Evolutionary conservation across 306 rosid genomes (phyloP).

Genomic region (Lathyrus sativus): DNA sequence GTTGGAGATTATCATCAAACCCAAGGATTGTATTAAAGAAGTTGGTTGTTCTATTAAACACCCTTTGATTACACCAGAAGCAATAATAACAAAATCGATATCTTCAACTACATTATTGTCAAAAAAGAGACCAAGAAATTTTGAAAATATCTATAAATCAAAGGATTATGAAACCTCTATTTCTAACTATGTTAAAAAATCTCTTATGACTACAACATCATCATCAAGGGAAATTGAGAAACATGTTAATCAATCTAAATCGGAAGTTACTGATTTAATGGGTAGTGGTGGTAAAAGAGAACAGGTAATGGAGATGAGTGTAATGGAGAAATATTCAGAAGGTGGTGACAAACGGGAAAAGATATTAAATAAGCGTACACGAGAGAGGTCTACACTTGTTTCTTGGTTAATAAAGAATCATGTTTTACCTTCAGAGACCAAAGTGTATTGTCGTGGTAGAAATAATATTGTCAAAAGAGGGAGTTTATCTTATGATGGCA

Average conservation of each 20-base stretch:
- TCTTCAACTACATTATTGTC: neutral
- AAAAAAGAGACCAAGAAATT: neutral
- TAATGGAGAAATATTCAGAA: no score
- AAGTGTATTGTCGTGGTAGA: conserved; percentile 37
- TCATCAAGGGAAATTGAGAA: neutral
- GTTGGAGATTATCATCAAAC: no score
- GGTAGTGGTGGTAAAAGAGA: no score
- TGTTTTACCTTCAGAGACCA: neutral
- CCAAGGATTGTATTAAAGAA: no score
- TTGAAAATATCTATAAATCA: neutral
- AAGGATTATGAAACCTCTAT: neutral
- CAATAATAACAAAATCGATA: no score
- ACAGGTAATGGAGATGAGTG: no score
- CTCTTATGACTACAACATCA: neutral
- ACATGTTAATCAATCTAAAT: neutral
- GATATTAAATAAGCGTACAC: neutral
- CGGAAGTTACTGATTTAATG: no score
- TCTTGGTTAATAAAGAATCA: neutral
- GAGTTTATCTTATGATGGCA: conserved; percentile 42
- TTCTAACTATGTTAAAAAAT: no score
- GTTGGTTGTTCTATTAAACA: no score
- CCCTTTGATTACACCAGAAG: no score
- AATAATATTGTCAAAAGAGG: conserved; percentile 41
- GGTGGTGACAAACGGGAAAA: no score
- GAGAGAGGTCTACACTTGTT: neutral